These are phyloP conservation scores for Phaeolepiota aurea DNA, from an alignment of 768 basidiomycete genomes.

Conservation along the genomic window DNA sequence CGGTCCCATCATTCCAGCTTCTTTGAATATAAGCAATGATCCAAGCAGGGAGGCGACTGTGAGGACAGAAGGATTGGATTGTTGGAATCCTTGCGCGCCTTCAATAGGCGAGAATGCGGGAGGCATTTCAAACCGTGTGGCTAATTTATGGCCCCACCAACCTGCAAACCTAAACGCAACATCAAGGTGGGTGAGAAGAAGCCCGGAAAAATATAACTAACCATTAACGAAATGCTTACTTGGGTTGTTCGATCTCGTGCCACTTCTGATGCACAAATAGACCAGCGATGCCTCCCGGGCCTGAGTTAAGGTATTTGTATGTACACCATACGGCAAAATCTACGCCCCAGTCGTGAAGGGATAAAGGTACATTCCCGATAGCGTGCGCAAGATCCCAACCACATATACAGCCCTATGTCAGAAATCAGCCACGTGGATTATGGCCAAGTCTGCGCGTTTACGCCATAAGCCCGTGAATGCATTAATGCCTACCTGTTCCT, in stretches of 20 bases:
- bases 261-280: conserved; percentile 83
- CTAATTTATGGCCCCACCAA: conserved; percentile 95
- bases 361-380: conserved; percentile 84
- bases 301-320: conserved; percentile 96
- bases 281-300: conserved; percentile 96
- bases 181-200: conserved; percentile 4
- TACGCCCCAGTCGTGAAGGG: conserved; percentile 87
- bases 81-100: conserved; percentile 93
- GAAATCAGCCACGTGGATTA: conserved; percentile 8
- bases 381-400: conserved; percentile 98
- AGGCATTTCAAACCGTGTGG: conserved; percentile 89
- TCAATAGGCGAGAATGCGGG: conserved; percentile 71
- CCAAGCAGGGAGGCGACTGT: conserved; percentile 75
- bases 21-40: conserved; percentile 71
- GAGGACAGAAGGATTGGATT: conserved; percentile 89
- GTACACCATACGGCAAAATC: conserved; percentile 99
- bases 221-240: conserved; percentile 33
- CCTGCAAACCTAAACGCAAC: conserved; percentile 62
- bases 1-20: conserved; percentile 64
- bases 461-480: conserved; percentile 1
- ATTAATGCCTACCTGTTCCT: conserved; percentile 54
- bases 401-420: conserved; percentile 75
- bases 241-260: conserved; percentile 53
- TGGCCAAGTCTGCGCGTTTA: conserved; percentile 3
- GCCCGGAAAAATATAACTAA: too few relatives aligned